Conservation (phyloP, 352 stramenopile genomes). For the Phytophthora palmivora region DNA sequence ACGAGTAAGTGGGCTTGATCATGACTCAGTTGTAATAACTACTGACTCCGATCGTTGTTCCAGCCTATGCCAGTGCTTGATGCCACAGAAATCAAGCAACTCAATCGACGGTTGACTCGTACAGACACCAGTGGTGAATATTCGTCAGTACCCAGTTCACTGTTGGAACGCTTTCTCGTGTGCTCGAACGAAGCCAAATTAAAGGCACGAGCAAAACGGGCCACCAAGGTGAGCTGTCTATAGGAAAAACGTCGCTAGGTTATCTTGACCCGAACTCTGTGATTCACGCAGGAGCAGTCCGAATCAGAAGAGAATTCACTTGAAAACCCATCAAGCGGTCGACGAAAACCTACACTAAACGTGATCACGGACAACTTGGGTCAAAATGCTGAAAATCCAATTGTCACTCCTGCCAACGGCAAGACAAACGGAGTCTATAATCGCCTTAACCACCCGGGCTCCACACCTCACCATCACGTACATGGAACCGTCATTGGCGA, state of each 20-base stretch:
- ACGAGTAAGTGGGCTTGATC: conserved; percentile 26
- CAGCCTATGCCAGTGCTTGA: conserved; percentile 32
- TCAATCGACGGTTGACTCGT: conserved; percentile 20
- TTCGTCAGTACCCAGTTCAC: conserved; percentile 11
- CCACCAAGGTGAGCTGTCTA: conserved; percentile 12
- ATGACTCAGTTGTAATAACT: conserved; percentile 1
- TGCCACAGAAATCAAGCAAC: conserved; percentile 20
- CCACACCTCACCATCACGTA: conserved; percentile 55
- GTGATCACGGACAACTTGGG: conserved; percentile 47
- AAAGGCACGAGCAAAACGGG: conserved; percentile 17
- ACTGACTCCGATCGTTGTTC: neutral
- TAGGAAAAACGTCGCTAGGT: neutral
- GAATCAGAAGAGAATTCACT: conserved; percentile 16
- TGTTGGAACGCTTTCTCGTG: conserved; percentile 46
- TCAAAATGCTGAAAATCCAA: conserved; percentile 8
- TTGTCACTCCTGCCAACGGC: conserved; percentile 8
- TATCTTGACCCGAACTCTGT: neutral
- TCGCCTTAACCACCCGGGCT: conserved; percentile 63
- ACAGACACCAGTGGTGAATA: conserved; percentile 7
- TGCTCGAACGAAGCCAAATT: conserved; percentile 38
- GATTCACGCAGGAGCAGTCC: conserved; percentile 20
- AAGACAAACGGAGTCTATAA: conserved; percentile 50
- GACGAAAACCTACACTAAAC: conserved; percentile 47
- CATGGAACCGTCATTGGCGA: conserved; percentile 46
- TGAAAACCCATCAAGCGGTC: conserved; percentile 4